Base-by-base conservation (phyloP, 2,329 filamentous ascomycete genomes). In the Alternaria longipes region DNA sequence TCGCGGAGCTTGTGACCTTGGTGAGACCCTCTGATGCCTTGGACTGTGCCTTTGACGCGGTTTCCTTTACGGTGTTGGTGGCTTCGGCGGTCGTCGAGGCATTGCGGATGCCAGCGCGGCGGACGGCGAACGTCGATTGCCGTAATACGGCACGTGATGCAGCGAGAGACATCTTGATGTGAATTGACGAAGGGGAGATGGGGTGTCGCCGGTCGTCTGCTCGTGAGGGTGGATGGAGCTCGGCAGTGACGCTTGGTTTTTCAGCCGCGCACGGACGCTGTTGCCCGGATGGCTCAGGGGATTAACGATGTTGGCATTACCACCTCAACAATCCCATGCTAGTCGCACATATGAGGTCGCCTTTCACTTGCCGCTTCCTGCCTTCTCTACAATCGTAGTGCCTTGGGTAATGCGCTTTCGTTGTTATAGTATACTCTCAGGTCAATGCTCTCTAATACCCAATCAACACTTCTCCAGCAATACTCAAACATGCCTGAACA, bases 11-110 rank as follows among this genome's bases (percentile, higher is more conserved):
- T 67, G 90, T 85, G 74, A 95, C 94, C 77, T 89, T 89, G 73
- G 91, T 92, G 56, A 97, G 87, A 67, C 93, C 93, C 82, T 97
- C 86, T 68, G 89, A 86, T 64, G 94, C 94, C 86, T 93, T 94
- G 74, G 84, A 78, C 60, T 76, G 70, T 60, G 93, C 93, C 86
- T 93, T 93, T 73, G 74, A 70, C 54, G 79, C 78, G 65, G 78
- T 81, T 65, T 83, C 81, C 77, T 84, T 84, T 49, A 80, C 82
- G 26, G 80, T 78, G 51, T 76, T 75, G 65, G 82, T 77, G 67
- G 79, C 80, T 72, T 83, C 80, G 68, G 82, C 77, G 36, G 82
- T 83, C 50, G 80, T 81, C 54, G 83, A 84, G 71, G 82, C 82
- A 74, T 82, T 81, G 78, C 83, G 83, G 60, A 81, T 65, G 75